Conservation (phyloP, 2,329 filamentous ascomycete genomes). For the Colletotrichum phormii region DNA sequence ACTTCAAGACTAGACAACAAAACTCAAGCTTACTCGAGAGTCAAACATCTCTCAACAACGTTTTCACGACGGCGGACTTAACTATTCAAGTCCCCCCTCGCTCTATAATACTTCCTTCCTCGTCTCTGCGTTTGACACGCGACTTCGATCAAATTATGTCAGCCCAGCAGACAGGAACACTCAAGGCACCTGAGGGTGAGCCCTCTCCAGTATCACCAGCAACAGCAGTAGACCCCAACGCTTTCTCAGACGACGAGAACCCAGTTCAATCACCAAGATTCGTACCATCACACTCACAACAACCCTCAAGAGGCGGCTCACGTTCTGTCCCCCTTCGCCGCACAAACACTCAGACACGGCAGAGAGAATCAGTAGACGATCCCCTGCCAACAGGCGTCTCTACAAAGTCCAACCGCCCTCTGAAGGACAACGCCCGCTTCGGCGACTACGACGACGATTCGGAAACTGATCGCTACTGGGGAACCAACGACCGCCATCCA, state of each 20-base stretch:
- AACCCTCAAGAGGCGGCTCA: conserved; percentile 27
- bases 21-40: background rate
- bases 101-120: conserved; percentile 18
- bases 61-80: conserved; percentile 13
- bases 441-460: conserved; percentile 35
- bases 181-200: conserved; percentile 29
- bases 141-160: conserved; percentile 34
- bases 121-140: conserved; percentile 11
- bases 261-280: background rate
- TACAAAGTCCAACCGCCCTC: conserved; percentile 18
- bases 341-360: background rate
- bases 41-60: background rate
- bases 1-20: conserved; percentile 21
- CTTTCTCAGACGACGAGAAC: conserved; percentile 31
- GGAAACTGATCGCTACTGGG: conserved; percentile 35
- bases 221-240: conserved; percentile 35
- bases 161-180: conserved; percentile 26
- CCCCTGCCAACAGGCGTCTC: conserved; percentile 14
- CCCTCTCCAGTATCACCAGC: conserved; percentile 35
- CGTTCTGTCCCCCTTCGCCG: conserved; percentile 14
- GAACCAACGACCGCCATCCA: conserved; percentile 16
- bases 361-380: conserved; percentile 16
- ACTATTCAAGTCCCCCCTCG: conserved; percentile 2
- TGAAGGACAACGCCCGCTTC: conserved; percentile 24
- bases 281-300: conserved; percentile 5